Percentiles rank a stretch among this genome's conserved stretches.
Evolutionary conservation across 2,329 filamentous ascomycete genomes (phyloP).

Genomic region (Fusarium sp.): DNA sequence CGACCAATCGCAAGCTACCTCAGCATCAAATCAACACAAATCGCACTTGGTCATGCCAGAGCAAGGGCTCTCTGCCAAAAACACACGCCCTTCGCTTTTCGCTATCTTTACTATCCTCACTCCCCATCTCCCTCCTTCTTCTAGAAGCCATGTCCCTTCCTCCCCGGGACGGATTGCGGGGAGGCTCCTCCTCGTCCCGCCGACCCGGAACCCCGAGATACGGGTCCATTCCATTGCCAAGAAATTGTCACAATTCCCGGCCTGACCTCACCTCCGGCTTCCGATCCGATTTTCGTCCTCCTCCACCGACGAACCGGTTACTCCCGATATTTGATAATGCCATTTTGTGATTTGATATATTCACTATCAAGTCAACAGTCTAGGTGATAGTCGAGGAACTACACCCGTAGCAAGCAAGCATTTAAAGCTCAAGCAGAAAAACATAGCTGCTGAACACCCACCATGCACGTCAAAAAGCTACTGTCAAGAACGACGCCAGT

Average conservation of each 20-base stretch:
- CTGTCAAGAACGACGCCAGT: neutral
- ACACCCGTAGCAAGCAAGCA: neutral
- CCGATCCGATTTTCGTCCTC: conserved; percentile 20
- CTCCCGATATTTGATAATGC: conserved; percentile 14
- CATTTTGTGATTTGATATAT: conserved; percentile 10
- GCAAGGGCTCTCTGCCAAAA: conserved; percentile 2
- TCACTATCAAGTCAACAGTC: neutral
- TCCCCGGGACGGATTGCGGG: conserved; percentile 36
- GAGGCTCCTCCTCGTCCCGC: conserved; percentile 36
- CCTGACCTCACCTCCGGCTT: conserved; percentile 12
- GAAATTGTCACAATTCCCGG: conserved; percentile 45
- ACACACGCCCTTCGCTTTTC: conserved; percentile 18
- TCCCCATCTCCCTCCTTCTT: conserved; percentile 23
- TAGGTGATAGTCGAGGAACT: neutral
- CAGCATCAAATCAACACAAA: conserved; percentile 37
- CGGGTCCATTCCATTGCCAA: conserved; percentile 27
- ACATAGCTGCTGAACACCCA: neutral
- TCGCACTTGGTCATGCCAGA: conserved; percentile 40
- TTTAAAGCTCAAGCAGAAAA: neutral
- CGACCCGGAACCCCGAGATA: conserved; percentile 44
- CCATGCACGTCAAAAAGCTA: neutral
- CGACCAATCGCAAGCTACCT: conserved; percentile 35
- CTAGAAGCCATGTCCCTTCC: conserved; percentile 38
- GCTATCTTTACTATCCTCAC: conserved; percentile 36
- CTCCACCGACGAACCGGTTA: conserved; percentile 7